These are phyloP conservation scores for Mitragyna speciosa DNA, from an alignment of 257 asterid species.

Conservation along the genomic window DNA sequence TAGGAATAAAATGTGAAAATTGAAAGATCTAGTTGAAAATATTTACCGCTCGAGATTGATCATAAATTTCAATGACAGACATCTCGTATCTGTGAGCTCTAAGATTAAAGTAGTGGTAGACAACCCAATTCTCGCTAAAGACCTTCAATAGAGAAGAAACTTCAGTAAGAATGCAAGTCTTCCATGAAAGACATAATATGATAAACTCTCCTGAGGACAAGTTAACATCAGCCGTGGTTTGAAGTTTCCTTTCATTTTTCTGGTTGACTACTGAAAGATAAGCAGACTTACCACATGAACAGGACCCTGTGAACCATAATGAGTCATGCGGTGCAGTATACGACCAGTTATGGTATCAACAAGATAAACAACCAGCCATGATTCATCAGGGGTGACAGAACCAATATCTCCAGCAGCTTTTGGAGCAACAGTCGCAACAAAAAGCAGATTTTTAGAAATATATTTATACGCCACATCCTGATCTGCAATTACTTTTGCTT, in stretches of 20 bases:
- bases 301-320: slow-evolving; percentile 94
- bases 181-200: background rate
- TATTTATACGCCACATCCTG: slow-evolving; percentile 96
- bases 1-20: slow-evolving; percentile 8
- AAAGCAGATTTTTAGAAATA: slow-evolving; percentile 77
- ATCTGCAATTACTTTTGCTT: slow-evolving; percentile 84
- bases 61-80: slow-evolving; percentile 97
- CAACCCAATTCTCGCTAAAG: slow-evolving; percentile 95
- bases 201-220: background rate
- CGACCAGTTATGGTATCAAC: slow-evolving; percentile 93
- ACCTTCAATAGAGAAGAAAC: slow-evolving; percentile 47
- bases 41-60: slow-evolving; percentile 92
- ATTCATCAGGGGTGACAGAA: slow-evolving; percentile 88
- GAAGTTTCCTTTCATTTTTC: background rate
- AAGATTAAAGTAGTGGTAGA: slow-evolving; percentile 95
- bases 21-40: slow-evolving; percentile 28
- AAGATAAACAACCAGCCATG: slow-evolving; percentile 75
- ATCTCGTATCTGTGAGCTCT: slow-evolving; percentile 97
- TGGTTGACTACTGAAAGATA: slow-evolving; percentile 1
- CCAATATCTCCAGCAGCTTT: slow-evolving; percentile 85
- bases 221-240: background rate
- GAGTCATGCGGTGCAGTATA: slow-evolving; percentile 83
- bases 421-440: slow-evolving; percentile 85
- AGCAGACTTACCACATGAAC: slow-evolving; percentile 75
- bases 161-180: background rate